Evolutionary conservation across 2,329 filamentous ascomycete species (phyloP).

Genomic region (Colletotrichum sp.): DNA sequence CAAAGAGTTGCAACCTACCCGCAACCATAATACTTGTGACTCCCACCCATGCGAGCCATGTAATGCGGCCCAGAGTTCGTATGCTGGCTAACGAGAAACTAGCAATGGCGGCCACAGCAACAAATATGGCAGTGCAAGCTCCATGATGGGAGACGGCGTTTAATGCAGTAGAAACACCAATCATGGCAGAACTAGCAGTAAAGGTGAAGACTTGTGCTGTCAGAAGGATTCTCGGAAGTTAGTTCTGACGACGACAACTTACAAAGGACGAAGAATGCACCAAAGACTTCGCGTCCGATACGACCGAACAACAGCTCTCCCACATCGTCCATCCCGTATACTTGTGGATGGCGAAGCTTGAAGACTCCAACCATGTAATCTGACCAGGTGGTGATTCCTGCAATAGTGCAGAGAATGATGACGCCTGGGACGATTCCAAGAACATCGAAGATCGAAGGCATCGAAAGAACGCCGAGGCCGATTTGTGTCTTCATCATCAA

Average conservation of each 20-base stretch:
- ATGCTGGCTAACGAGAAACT: constrained; percentile 35
- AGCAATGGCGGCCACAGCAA: constrained; percentile 36
- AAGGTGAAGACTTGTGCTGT: constrained; percentile 26
- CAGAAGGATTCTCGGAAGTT: neutral
- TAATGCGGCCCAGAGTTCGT: constrained; percentile 34
- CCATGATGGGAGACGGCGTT: constrained; percentile 44
- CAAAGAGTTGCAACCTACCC: neutral
- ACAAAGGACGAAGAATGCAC: constrained; percentile 38
- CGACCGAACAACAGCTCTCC: constrained; percentile 52
- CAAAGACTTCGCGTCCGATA: constrained; percentile 47
- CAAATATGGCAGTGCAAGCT: constrained; percentile 43
- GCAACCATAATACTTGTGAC: constrained; percentile 20
- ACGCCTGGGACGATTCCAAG: constrained; percentile 53
- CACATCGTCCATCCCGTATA: constrained; percentile 58
- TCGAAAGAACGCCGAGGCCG: constrained; percentile 50
- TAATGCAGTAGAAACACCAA: constrained; percentile 42
- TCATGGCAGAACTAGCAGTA: constrained; percentile 41
- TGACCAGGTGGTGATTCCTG: constrained; percentile 51
- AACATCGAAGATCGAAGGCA: constrained; percentile 47
- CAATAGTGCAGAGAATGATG: constrained; percentile 44
- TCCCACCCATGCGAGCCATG: constrained; percentile 37
- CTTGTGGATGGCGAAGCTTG: constrained; percentile 52
- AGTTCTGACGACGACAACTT: neutral
- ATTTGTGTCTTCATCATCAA: constrained; percentile 52
- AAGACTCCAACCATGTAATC: constrained; percentile 52